Percentiles rank a stretch among this genome's conserved stretches.
Evolutionary conservation across 2,329 filamentous ascomycete genomes (phyloP).

Genomic region (Fusarium sublunatum): DNA sequence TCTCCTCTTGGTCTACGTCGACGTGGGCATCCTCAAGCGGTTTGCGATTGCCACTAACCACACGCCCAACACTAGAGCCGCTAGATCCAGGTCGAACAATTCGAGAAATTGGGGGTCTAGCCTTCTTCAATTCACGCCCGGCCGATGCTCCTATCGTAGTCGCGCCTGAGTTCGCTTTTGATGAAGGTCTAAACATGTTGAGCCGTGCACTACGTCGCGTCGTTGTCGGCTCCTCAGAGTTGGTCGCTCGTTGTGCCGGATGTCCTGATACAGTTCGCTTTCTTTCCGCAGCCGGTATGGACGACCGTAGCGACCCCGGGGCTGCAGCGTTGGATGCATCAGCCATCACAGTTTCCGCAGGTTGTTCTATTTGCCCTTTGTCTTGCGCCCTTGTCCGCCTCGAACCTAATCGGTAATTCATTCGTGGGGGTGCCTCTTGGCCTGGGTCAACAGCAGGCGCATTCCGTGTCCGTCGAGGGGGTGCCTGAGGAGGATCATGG

Average conservation of each 20-base stretch:
- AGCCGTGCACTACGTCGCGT: slow-evolving; percentile 76
- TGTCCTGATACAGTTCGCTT: slow-evolving; percentile 96
- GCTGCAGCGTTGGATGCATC: slow-evolving; percentile 55
- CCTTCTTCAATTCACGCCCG: slow-evolving; percentile 81
- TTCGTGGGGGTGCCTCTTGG: slow-evolving; percentile 71
- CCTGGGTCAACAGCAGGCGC: slow-evolving; percentile 63
- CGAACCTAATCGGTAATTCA: slow-evolving; percentile 66
- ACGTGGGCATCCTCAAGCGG: slow-evolving; percentile 72
- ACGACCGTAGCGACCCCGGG: slow-evolving; percentile 52
- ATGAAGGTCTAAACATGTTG: slow-evolving; percentile 75
- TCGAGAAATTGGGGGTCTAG: slow-evolving; percentile 76
- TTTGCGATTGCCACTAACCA: slow-evolving; percentile 91
- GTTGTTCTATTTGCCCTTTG: slow-evolving; percentile 48
- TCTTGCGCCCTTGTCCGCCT: slow-evolving; percentile 57
- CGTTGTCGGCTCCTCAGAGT: slow-evolving; percentile 68
- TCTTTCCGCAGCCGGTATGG: slow-evolving; percentile 69
- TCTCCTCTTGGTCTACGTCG: slow-evolving; percentile 77
- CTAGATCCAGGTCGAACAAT: slow-evolving; percentile 74
- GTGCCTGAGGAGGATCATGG: slow-evolving; percentile 64
- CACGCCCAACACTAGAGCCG: slow-evolving; percentile 79
- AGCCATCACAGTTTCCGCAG: slow-evolving; percentile 54
- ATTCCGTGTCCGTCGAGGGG: slow-evolving; percentile 64
- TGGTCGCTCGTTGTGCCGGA: slow-evolving; percentile 63
- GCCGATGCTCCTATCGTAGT: slow-evolving; percentile 69
- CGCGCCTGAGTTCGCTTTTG: slow-evolving; percentile 70